A percentile compares a stretch with the other conserved stretches of the same genome.
Evolutionary conservation across 805 yeast genomes (phyloP).

Genomic region (Zygotorulaspora danielsina): DNA sequence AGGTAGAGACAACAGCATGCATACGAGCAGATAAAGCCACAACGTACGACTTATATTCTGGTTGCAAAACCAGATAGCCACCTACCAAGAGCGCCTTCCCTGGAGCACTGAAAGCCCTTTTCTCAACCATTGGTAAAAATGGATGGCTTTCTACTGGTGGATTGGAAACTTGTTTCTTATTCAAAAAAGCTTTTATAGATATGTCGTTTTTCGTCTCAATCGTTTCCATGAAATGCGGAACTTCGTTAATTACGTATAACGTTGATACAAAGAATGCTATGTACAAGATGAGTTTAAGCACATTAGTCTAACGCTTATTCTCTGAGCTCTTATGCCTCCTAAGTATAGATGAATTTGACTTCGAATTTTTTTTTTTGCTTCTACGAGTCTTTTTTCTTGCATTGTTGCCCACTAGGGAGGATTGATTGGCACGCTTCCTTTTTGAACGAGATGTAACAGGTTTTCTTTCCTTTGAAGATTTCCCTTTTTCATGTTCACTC

Average conservation of each 20-base stretch:
- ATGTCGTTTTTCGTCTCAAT: no score
- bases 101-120: conserved; percentile 77
- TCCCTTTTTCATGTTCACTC: no score
- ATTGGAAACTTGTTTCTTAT: neutral
- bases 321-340: no score
- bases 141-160: neutral
- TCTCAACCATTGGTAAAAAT: conserved; percentile 4
- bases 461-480: no score
- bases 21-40: conserved; percentile 87
- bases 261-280: no score
- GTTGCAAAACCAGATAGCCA: conserved; percentile 87
- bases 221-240: no score
- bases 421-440: neutral
- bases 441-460: neutral
- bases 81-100: conserved; percentile 95
- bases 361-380: neutral
- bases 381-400: neutral
- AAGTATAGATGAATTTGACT: neutral
- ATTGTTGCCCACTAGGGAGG: neutral
- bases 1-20: conserved; percentile 57
- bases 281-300: no score
- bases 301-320: no score
- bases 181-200: no score
- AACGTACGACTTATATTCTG: conserved; percentile 67
- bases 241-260: no score